phyloP scores from a whole-genome alignment of 352 stramenopile genomes.

The Globisporangium paroecandrum region DNA sequence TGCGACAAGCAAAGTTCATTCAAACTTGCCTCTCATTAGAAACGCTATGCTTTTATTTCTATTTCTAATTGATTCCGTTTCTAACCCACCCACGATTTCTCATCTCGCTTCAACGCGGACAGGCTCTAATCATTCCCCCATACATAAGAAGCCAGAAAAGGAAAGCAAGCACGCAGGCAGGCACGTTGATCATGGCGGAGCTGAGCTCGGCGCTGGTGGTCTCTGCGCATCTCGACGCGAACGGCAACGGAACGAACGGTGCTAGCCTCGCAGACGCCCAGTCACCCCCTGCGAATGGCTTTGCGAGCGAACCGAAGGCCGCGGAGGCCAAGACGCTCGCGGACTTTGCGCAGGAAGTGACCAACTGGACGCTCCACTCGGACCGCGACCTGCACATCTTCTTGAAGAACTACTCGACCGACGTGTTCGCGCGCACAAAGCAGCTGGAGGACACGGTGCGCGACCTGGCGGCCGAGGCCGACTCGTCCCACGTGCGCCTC shows the following conservation, averaged over 20 bases:
- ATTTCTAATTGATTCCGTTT: not conserved
- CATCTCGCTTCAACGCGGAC: not conserved
- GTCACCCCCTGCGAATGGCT: not conserved
- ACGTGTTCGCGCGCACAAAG: slow-evolving; percentile 73
- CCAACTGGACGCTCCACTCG: slow-evolving; percentile 72
- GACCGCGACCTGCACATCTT: slow-evolving; percentile 69
- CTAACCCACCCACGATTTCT: not conserved
- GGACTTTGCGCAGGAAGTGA: slow-evolving; percentile 40
- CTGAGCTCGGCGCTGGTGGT: slow-evolving; percentile 5
- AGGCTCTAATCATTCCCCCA: slow-evolving; percentile 1
- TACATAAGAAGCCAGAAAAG: slow-evolving; percentile 5
- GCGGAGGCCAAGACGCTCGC: slow-evolving; percentile 38
- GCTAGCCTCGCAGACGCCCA: not conserved
- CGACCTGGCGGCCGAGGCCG: slow-evolving; percentile 61
- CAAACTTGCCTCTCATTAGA: not conserved
- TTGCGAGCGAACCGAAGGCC: not conserved
- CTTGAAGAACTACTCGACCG: slow-evolving; percentile 62
- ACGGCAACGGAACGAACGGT: not conserved
- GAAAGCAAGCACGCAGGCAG: not conserved
- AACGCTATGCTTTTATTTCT: not conserved
- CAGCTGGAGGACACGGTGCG: slow-evolving; percentile 65
- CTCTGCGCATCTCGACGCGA: not conserved
- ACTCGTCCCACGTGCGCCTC: slow-evolving; percentile 68
- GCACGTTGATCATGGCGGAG: slow-evolving; percentile 5
- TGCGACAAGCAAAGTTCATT: not conserved